phyloP scores from a whole-genome alignment of 192 early-diverging fungal species.

The Phycomyces blakesleeanus region DNA sequence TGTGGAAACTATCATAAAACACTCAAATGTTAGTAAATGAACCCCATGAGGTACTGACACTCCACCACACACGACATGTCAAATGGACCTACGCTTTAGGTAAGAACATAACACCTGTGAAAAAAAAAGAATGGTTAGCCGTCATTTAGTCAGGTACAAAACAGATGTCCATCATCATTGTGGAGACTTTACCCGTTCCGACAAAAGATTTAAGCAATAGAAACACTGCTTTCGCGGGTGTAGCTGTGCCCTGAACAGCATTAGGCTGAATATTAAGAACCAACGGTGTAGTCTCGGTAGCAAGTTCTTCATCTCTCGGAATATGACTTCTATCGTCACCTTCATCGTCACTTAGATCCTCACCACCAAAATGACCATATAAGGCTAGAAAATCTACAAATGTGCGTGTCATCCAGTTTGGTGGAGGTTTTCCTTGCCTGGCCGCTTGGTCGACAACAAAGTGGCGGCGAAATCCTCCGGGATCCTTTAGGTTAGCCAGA shows the following conservation, averaged over 20 bases:
- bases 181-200: slow-evolving; percentile 7
- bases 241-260: slow-evolving; percentile 43
- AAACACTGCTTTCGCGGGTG: slow-evolving; percentile 65
- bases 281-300: slow-evolving; percentile 30
- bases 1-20: slow-evolving; percentile 49
- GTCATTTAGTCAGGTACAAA: slow-evolving; percentile 1
- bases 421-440: background rate
- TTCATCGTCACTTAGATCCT: slow-evolving; percentile 78
- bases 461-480: slow-evolving; percentile 87
- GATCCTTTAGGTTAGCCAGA: slow-evolving; percentile 61
- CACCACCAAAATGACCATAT: slow-evolving; percentile 93
- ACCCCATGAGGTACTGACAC: background rate
- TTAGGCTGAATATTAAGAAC: slow-evolving; percentile 25
- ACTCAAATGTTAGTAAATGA: slow-evolving; percentile 29
- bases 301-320: background rate
- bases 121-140: background rate
- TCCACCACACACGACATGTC: background rate
- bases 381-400: slow-evolving; percentile 93
- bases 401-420: slow-evolving; percentile 76
- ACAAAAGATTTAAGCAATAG: slow-evolving; percentile 75
- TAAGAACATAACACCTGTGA: slow-evolving; percentile 39
- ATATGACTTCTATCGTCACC: slow-evolving; percentile 34
- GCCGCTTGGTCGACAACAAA: slow-evolving; percentile 74
- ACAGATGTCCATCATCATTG: background rate
- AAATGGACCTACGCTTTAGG: slow-evolving; percentile 15